Percentiles rank a stretch among this genome's conserved stretches.
Evolutionary conservation across 257 asterid genomes (phyloP).

Genomic region (Solanum tarapatanum): DNA sequence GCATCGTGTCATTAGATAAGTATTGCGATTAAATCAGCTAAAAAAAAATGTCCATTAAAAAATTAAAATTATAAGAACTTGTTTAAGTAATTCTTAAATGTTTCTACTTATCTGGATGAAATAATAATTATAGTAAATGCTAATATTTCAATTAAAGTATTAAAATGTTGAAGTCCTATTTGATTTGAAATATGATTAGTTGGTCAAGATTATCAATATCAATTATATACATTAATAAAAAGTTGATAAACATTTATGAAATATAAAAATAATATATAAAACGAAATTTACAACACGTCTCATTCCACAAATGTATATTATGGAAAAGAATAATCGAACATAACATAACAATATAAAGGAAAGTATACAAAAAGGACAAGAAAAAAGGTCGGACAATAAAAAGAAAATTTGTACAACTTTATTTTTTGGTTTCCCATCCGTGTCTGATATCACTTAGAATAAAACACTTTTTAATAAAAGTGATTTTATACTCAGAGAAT

Average conservation of each 20-base stretch:
- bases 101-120: too few relatives aligned
- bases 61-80: too few relatives aligned
- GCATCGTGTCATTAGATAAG: neutral
- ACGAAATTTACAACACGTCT: neutral
- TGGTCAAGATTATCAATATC: neutral
- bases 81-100: neutral
- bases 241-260: neutral
- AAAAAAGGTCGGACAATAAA: neutral
- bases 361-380: neutral
- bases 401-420: neutral
- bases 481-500: too few relatives aligned
- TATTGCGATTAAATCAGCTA: too few relatives aligned
- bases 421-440: neutral
- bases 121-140: neutral
- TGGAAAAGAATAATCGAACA: neutral
- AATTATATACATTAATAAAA: neutral
- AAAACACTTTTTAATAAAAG: neutral
- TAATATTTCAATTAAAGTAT: neutral
- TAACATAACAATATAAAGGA: neutral
- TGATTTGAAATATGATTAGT: neutral
- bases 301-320: neutral
- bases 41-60: too few relatives aligned
- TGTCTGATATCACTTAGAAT: neutral
- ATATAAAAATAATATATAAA: neutral
- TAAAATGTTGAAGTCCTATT: neutral